phyloP scores from a whole-genome alignment of 768 basidiomycete species.

The Termitomyces sp. region DNA sequence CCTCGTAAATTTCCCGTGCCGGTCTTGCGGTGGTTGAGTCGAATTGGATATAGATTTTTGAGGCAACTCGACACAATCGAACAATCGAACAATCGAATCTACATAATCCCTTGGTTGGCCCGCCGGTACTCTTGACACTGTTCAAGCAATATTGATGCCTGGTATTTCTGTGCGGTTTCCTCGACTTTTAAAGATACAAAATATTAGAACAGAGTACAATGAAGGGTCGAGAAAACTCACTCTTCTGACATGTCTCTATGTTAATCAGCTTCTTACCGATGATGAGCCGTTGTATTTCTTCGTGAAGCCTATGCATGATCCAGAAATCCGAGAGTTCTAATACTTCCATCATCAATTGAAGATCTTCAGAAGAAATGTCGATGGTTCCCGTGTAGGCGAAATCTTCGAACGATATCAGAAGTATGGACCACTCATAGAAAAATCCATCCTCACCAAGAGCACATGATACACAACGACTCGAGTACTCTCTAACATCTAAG shows the following conservation, averaged over 20 bases:
- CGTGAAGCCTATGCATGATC: slow-evolving; percentile 17
- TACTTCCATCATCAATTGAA: slow-evolving; percentile 19
- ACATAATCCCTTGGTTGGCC: neutral
- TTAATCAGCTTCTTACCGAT: slow-evolving; percentile 19
- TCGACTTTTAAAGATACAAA: neutral
- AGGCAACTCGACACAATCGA: no score
- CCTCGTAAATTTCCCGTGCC: no score
- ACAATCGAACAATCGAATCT: no score
- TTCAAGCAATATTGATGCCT: neutral
- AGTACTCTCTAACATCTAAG: slow-evolving; percentile 8
- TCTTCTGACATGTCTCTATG: slow-evolving; percentile 14
- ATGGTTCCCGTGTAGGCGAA: slow-evolving; percentile 23
- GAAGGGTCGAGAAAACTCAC: slow-evolving; percentile 11
- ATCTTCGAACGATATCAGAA: slow-evolving; percentile 15
- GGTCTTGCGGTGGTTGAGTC: no score
- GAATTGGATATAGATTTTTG: no score
- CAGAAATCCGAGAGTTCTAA: slow-evolving; percentile 23
- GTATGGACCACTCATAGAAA: neutral
- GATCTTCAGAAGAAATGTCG: neutral
- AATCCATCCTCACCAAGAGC: slow-evolving; percentile 21
- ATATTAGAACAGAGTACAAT: neutral
- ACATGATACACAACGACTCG: slow-evolving; percentile 16
- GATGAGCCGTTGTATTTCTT: slow-evolving; percentile 23
- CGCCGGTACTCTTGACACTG: neutral
- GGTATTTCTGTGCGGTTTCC: neutral